These are phyloP conservation scores for Fomitopsis betulina DNA, from an alignment of 1,284 basidiomycete species.

Conservation along the genomic window DNA sequence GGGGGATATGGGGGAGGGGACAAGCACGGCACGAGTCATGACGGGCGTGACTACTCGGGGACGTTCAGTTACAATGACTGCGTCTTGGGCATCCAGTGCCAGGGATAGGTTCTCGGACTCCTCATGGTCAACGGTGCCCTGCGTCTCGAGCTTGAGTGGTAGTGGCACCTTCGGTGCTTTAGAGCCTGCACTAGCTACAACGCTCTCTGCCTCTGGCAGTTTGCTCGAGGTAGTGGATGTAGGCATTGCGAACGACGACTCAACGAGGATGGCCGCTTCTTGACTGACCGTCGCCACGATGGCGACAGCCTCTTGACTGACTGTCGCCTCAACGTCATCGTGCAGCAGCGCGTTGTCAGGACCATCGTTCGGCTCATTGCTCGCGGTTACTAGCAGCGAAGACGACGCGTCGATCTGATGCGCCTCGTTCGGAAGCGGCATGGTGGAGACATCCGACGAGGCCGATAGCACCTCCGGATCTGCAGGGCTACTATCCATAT, in stretches of 20 bases:
- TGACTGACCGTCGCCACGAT: no score
- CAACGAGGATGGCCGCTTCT: constrained; percentile 1
- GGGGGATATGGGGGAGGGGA: constrained; percentile 8
- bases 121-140: background rate
- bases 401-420: background rate
- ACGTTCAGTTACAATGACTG: constrained; percentile 19
- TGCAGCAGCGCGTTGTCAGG: background rate
- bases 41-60: constrained; percentile 15
- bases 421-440: background rate
- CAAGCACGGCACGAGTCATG: constrained; percentile 14
- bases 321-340: background rate
- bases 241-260: constrained; percentile 5
- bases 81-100: constrained; percentile 14
- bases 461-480: background rate
- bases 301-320: no score
- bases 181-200: background rate
- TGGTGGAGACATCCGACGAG: background rate
- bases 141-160: background rate
- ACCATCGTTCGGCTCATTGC: background rate
- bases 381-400: background rate
- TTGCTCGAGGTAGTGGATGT: constrained; percentile 9
- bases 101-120: background rate
- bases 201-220: constrained; percentile 9
- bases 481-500: background rate
- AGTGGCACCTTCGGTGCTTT: background rate